Conservation (phyloP, 805 yeast genomes). For the Kodamaea jinghongensis region DNA sequence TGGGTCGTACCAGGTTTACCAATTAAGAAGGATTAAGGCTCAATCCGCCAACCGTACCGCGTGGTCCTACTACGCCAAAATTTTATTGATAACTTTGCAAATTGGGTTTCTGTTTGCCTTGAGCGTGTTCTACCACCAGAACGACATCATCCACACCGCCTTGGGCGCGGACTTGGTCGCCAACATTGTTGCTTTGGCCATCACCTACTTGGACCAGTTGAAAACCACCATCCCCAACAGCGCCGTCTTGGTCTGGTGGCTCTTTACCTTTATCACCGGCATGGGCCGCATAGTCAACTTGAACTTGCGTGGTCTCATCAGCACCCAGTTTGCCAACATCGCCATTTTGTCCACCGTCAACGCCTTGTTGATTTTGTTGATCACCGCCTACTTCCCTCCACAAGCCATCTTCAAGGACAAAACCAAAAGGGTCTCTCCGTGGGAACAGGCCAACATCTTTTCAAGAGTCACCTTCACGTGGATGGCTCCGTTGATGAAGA, state of each 20-base stretch:
- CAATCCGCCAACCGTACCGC: constrained; percentile 29
- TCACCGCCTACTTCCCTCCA: constrained; percentile 12
- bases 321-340: constrained; percentile 43
- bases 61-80: constrained; percentile 43
- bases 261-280: constrained; percentile 50
- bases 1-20: constrained; percentile 38
- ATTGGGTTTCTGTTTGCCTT: constrained; percentile 32
- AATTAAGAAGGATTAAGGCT: constrained; percentile 30
- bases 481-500: constrained; percentile 83
- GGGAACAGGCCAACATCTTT: constrained; percentile 55
- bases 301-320: constrained; percentile 33
- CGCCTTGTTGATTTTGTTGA: constrained; percentile 36
- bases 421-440: constrained; percentile 31
- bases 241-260: constrained; percentile 72
- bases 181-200: constrained; percentile 47
- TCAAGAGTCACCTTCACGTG: constrained; percentile 80
- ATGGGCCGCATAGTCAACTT: constrained; percentile 43
- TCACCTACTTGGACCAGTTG: constrained; percentile 72
- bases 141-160: constrained; percentile 25
- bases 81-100: constrained; percentile 39
- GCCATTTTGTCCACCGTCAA: constrained; percentile 26
- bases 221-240: constrained; percentile 66
- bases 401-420: constrained; percentile 2
- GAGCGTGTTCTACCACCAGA: constrained; percentile 11
- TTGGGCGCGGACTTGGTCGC: constrained; percentile 36